These are phyloP conservation scores for Chlamydomonas incerta DNA, from an alignment of 139 green algal genomes.

Conservation along the genomic window DNA sequence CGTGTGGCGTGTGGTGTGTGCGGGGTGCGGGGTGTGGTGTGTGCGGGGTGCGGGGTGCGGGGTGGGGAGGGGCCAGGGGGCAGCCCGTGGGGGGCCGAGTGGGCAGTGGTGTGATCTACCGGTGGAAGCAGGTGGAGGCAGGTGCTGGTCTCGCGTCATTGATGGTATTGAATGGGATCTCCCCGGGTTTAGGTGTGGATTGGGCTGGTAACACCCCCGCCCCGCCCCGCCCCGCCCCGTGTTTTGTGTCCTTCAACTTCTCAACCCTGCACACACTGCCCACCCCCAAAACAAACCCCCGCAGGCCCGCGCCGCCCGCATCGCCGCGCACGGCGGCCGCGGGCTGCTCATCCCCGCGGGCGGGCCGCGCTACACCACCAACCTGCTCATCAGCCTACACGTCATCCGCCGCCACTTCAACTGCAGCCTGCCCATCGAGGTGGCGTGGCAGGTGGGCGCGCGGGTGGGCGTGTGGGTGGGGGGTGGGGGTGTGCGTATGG, in stretches of 20 bases:
- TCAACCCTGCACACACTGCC: no score
- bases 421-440: slow-evolving; percentile 62
- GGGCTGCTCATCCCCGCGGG: slow-evolving; percentile 65
- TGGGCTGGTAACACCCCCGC: no score
- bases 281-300: no score
- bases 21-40: background rate
- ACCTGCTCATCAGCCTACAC: slow-evolving; percentile 51
- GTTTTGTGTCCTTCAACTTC: no score
- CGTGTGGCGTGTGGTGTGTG: background rate
- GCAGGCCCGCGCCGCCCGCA: slow-evolving; percentile 20
- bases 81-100: no score
- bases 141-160: no score
- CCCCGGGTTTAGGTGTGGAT: no score
- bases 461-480: background rate
- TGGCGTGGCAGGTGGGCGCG: slow-evolving; percentile 60
- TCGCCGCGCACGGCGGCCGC: background rate
- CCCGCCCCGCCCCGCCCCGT: no score
- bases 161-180: no score
- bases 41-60: background rate
- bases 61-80: background rate
- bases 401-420: slow-evolving; percentile 54
- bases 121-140: no score
- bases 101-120: no score
- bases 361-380: slow-evolving; percentile 42
- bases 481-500: background rate